A percentile compares a stretch with the other conserved stretches of the same genome.
phyloP scores from a whole-genome alignment of 169 alveolate genomes.

The Cardiosporidium cionae region DNA sequence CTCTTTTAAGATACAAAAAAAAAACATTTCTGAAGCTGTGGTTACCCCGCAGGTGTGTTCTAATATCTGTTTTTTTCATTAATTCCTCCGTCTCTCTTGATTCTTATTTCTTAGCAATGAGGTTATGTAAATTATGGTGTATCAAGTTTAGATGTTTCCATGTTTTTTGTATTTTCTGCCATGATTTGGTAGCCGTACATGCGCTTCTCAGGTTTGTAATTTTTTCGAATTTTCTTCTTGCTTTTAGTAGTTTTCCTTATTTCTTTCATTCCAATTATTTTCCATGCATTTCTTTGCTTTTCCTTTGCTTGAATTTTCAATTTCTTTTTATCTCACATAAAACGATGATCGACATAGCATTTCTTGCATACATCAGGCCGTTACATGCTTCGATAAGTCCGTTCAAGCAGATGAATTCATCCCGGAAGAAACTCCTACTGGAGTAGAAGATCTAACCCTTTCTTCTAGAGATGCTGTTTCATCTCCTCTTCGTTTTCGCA shows the following conservation, averaged over 20 bases:
- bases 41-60: too few species aligned
- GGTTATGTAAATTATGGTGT: neutral
- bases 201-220: too few species aligned
- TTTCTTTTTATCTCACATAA: neutral
- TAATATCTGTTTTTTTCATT: too few species aligned
- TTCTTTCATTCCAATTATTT: neutral
- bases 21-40: neutral
- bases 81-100: neutral
- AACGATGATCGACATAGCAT: neutral
- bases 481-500: neutral
- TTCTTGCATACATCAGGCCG: too few species aligned
- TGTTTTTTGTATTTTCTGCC: too few species aligned
- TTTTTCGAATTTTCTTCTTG: too few species aligned
- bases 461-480: neutral
- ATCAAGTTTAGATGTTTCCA: too few species aligned
- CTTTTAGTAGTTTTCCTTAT: too few species aligned
- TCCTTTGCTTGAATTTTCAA: neutral
- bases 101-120: neutral
- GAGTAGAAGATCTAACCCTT: too few species aligned
- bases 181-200: too few species aligned
- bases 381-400: neutral
- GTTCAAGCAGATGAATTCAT: neutral
- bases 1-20: neutral
- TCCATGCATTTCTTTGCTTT: neutral
- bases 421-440: neutral